A percentile compares a stretch with the other conserved stretches of the same genome.
phyloP scores from a whole-genome alignment of 345 rosid genomes.

The Eucalyptus marginata region DNA sequence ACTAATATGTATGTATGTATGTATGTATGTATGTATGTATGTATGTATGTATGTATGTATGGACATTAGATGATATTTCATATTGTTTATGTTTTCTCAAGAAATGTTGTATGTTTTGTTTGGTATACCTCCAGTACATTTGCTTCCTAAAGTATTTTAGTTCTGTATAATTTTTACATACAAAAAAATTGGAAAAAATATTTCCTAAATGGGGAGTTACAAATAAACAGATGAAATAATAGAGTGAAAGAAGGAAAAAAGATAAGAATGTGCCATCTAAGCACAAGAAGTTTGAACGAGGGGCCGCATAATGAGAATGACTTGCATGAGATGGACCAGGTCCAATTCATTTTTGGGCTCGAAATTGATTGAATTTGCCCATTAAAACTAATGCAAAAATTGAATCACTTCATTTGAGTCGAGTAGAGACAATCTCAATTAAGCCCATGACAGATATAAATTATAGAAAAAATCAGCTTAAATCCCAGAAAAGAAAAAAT shows the following conservation, averaged over 20 bases:
- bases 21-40: background rate
- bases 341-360: background rate
- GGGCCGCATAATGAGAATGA: background rate
- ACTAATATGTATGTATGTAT: background rate
- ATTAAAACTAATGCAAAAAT: background rate
- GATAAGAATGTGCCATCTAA: background rate
- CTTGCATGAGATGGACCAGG: background rate
- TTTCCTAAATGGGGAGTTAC: background rate
- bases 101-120: background rate
- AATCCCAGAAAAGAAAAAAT: background rate
- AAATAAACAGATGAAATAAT: background rate
- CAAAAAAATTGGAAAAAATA: background rate
- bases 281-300: background rate
- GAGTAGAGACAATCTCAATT: background rate
- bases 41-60: background rate
- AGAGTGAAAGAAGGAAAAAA: background rate
- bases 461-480: background rate
- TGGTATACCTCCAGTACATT: background rate
- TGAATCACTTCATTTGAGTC: background rate
- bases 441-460: background rate
- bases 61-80: background rate
- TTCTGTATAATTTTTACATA: background rate
- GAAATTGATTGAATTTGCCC: background rate
- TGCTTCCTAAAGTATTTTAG: background rate
- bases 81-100: background rate